Conservation (phyloP, 2,329 filamentous ascomycete genomes). For the Sordariomycetes sp. region DNA sequence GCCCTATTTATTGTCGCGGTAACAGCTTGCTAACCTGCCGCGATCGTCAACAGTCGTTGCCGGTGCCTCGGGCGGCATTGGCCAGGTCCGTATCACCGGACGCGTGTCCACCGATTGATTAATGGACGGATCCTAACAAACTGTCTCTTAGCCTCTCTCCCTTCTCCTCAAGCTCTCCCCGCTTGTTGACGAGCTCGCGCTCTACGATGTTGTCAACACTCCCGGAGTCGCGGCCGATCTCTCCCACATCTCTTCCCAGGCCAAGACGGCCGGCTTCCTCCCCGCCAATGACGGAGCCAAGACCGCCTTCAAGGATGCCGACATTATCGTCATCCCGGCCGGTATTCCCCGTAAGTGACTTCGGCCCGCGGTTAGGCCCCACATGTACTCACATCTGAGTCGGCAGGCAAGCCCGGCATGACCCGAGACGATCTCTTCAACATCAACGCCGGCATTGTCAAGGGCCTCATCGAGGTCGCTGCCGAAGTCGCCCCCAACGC, state of each 20-base stretch:
- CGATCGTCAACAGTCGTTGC: slow-evolving; percentile 54
- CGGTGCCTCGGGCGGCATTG: slow-evolving; percentile 96
- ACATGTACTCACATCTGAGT: neutral
- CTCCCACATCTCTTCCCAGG: slow-evolving; percentile 88
- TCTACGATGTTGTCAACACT: slow-evolving; percentile 99
- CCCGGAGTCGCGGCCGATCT: slow-evolving; percentile 92
- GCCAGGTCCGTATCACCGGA: slow-evolving; percentile 50
- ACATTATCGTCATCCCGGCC: slow-evolving; percentile 94
- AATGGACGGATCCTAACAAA: neutral
- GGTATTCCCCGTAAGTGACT: slow-evolving; percentile 78
- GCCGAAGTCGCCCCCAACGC: slow-evolving; percentile 86
- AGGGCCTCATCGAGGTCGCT: slow-evolving; percentile 78
- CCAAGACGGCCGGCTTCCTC: slow-evolving; percentile 78
- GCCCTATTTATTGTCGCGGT: neutral
- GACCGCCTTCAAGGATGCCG: slow-evolving; percentile 78
- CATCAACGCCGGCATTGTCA: slow-evolving; percentile 97
- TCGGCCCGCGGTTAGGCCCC: neutral
- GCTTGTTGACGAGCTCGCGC: slow-evolving; percentile 78
- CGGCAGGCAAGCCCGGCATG: slow-evolving; percentile 92
- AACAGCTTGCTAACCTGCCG: neutral
- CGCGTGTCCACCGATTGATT: neutral
- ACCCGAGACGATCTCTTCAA: slow-evolving; percentile 99
- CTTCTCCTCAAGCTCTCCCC: slow-evolving; percentile 88
- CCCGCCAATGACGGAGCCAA: slow-evolving; percentile 78
- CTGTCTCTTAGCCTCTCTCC: slow-evolving; percentile 62